A percentile compares a stretch with the other conserved stretches of the same genome.
Conservation (phyloP, 495 filamentous ascomycete genomes). For the Neurospora tetrasperma region DNA sequence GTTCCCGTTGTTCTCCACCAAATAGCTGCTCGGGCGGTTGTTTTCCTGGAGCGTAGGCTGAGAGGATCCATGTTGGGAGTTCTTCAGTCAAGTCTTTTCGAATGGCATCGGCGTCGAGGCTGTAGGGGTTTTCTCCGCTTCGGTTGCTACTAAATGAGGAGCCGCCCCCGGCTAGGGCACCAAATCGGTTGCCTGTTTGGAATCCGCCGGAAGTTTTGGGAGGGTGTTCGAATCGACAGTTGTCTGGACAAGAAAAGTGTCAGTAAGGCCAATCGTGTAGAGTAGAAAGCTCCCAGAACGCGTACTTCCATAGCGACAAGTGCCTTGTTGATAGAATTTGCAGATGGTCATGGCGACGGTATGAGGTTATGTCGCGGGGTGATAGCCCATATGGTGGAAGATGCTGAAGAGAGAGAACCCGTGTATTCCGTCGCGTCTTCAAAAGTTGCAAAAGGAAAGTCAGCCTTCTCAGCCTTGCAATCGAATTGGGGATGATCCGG, state of each 20-base stretch:
- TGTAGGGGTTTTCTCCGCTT: slow-evolving; percentile 5
- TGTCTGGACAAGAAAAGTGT: slow-evolving; percentile 14
- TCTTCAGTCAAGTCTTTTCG: slow-evolving; percentile 55
- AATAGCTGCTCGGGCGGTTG: slow-evolving; percentile 71
- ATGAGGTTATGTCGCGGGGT: not conserved
- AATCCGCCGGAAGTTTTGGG: slow-evolving; percentile 14
- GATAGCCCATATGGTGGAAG: not conserved
- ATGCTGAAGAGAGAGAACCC: not conserved
- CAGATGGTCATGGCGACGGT: slow-evolving; percentile 48
- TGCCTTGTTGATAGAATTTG: slow-evolving; percentile 60
- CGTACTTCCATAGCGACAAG: slow-evolving; percentile 60
- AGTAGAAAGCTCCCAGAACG: not conserved
- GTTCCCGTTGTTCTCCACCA: slow-evolving; percentile 65
- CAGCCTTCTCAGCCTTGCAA: not conserved
- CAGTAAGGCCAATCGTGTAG: not conserved
- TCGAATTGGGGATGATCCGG: not conserved
- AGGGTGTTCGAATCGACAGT: slow-evolving; percentile 38
- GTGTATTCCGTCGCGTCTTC: not conserved
- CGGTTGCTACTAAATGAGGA: not conserved
- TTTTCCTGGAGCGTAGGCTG: slow-evolving; percentile 62
- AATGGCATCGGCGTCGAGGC: slow-evolving; percentile 47
- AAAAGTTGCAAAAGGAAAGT: not conserved
- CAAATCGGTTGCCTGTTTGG: slow-evolving; percentile 25
- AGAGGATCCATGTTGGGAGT: slow-evolving; percentile 72
- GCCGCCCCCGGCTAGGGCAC: slow-evolving; percentile 14